Evolutionary conservation across 768 basidiomycete genomes (phyloP).

Genomic region (Leucocoprinus birnbaumii): DNA sequence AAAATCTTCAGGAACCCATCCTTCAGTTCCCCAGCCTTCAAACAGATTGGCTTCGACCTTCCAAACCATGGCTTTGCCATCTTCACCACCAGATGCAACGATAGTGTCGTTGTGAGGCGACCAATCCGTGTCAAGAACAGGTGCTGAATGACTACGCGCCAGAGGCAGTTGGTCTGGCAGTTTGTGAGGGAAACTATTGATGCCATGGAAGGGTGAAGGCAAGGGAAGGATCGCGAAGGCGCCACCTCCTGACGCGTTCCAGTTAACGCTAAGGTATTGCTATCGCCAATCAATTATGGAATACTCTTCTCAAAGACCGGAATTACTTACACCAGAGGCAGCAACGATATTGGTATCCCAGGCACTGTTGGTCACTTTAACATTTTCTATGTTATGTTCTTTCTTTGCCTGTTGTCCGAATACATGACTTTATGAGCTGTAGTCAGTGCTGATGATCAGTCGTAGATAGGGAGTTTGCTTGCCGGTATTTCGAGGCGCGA

Average conservation of each 20-base stretch:
- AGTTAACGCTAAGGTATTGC: slow-evolving; percentile 91
- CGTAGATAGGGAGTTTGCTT: slow-evolving; percentile 18
- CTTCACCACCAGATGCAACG: slow-evolving; percentile 91
- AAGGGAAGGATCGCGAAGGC: slow-evolving; percentile 94
- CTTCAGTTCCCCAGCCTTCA: slow-evolving; percentile 82
- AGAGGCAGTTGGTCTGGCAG: slow-evolving; percentile 92
- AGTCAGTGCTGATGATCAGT: slow-evolving; percentile 12
- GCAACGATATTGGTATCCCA: slow-evolving; percentile 96
- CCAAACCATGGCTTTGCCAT: slow-evolving; percentile 92
- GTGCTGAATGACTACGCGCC: slow-evolving; percentile 79
- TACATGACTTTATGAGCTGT: slow-evolving; percentile 62
- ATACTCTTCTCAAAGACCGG: no score
- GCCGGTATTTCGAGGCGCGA: slow-evolving; percentile 85
- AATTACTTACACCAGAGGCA: slow-evolving; percentile 67
- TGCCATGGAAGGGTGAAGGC: slow-evolving; percentile 62
- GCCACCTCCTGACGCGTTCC: slow-evolving; percentile 89
- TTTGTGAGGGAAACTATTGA: slow-evolving; percentile 63
- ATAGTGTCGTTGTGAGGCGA: slow-evolving; percentile 90
- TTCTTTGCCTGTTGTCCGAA: slow-evolving; percentile 89
- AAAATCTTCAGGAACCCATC: slow-evolving; percentile 81
- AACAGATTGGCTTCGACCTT: slow-evolving; percentile 68
- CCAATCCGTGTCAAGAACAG: slow-evolving; percentile 95
- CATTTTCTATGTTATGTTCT: slow-evolving; percentile 75
- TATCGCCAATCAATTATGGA: slow-evolving; percentile 19
- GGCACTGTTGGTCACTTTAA: slow-evolving; percentile 84